phyloP scores from a whole-genome alignment of 176 grass and related monocot genomes.

The Musa beccarii region DNA sequence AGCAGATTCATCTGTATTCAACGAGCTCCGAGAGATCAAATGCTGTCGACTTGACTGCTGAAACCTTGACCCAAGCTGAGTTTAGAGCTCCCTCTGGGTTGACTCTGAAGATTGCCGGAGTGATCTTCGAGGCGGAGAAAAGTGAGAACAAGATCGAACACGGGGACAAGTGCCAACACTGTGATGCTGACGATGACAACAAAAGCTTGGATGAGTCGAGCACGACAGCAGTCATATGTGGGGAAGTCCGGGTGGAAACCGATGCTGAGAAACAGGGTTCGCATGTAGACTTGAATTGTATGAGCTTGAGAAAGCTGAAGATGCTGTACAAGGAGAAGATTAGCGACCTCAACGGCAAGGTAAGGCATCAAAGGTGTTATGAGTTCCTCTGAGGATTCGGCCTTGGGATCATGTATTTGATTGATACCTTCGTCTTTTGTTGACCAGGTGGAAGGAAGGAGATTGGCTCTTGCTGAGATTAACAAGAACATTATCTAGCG shows the following conservation, averaged over 20 bases:
- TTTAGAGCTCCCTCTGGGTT: no score
- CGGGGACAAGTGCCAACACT: no score
- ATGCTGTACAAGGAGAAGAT: not conserved
- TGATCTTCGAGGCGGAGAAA: not conserved
- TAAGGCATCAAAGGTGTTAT: not conserved
- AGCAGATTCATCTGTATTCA: not conserved
- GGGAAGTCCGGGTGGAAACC: not conserved
- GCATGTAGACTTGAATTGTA: not conserved
- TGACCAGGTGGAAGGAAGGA: not conserved
- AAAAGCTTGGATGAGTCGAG: not conserved
- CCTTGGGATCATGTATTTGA: not conserved
- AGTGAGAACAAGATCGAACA: not conserved
- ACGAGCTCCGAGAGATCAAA: no score
- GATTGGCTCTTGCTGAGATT: not conserved
- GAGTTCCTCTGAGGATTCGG: not conserved
- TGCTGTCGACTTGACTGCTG: not conserved
- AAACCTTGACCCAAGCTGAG: not conserved
- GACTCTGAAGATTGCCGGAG: not conserved
- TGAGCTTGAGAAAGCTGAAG: conserved; percentile 1
- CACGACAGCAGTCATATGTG: not conserved
- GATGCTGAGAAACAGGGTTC: not conserved
- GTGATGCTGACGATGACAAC: not conserved
- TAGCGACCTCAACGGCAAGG: not conserved
- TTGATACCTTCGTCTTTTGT: not conserved
- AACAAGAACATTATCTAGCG: not conserved